phyloP scores from a whole-genome alignment of 208 protist species.

The Strigomonas galati region DNA sequence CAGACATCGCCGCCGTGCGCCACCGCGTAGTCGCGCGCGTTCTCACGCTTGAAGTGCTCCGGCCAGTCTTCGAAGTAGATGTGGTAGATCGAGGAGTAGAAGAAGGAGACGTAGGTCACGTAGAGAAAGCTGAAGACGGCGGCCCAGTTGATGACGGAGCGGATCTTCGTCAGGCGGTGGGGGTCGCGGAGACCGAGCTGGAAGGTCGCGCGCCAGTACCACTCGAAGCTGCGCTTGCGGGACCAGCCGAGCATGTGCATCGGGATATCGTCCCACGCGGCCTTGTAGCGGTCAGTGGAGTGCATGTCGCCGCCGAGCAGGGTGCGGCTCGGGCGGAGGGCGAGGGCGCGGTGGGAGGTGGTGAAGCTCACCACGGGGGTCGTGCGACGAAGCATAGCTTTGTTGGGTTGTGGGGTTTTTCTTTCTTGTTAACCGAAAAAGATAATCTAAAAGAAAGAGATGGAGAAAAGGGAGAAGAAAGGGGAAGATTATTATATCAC shows the following conservation, averaged over 20 bases:
- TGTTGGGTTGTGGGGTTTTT: background rate
- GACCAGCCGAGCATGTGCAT: conserved; percentile 62
- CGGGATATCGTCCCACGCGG: conserved; percentile 81
- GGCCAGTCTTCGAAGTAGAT: conserved; percentile 74
- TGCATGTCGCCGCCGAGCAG: conserved; percentile 78
- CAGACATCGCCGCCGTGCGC: conserved; percentile 76
- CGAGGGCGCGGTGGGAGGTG: conserved; percentile 68
- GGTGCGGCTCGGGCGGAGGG: conserved; percentile 56
- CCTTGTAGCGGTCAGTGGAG: conserved; percentile 78
- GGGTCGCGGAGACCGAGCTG: conserved; percentile 74
- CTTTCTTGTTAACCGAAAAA: background rate
- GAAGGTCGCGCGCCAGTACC: conserved; percentile 74
- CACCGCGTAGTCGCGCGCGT: conserved; percentile 68
- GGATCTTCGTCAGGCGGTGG: conserved; percentile 68
- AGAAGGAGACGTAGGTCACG: conserved; percentile 69
- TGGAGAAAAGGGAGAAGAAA: conserved; percentile 11
- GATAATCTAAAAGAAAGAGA: conserved; percentile 15
- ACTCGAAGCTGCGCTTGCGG: conserved; percentile 72
- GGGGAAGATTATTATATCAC: too few relatives aligned
- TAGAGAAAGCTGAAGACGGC: conserved; percentile 66
- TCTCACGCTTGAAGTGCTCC: conserved; percentile 78
- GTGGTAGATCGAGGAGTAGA: conserved; percentile 73
- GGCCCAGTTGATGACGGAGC: conserved; percentile 66
- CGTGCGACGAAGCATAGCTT: conserved; percentile 70
- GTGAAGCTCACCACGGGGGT: conserved; percentile 79